phyloP scores from a whole-genome alignment of 73 alveolate species.

The Paramecium bursaria region DNA sequence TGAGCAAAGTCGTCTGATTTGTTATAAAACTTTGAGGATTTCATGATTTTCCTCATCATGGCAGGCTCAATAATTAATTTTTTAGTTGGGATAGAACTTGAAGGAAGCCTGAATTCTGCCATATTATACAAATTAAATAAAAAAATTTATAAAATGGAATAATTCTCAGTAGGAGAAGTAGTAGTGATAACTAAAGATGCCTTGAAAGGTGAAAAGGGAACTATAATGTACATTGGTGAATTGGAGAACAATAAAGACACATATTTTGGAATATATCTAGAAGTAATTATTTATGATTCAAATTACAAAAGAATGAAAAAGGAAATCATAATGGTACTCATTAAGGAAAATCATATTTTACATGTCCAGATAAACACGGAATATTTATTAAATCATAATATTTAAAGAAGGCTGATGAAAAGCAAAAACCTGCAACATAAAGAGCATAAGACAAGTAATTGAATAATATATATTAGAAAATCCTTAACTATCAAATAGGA shows the following conservation, averaged over 20 bases:
- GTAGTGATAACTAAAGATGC: slow-evolving; percentile 15
- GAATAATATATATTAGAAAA: too few species aligned
- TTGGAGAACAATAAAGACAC: slow-evolving; percentile 2
- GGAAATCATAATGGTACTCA: slow-evolving; percentile 43
- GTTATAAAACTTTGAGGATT: too few species aligned
- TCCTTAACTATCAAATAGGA: too few species aligned
- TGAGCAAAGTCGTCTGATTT: too few species aligned
- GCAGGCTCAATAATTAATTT: too few species aligned
- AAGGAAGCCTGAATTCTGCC: too few species aligned
- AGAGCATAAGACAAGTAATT: neutral
- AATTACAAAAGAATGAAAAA: slow-evolving; percentile 11
- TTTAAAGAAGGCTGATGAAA: slow-evolving; percentile 10
- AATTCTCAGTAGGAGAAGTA: slow-evolving; percentile 28
- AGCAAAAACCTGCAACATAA: neutral
- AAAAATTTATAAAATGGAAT: slow-evolving; percentile 50
- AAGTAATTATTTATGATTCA: slow-evolving; percentile 5
- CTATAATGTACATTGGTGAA: slow-evolving; percentile 14
- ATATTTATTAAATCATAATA: slow-evolving; percentile 24
- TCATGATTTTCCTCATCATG: too few species aligned
- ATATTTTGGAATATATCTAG: slow-evolving; percentile 35
- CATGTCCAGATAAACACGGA: slow-evolving; percentile 44
- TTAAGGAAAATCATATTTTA: slow-evolving; percentile 13
- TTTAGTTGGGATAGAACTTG: too few species aligned
- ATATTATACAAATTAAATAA: too few species aligned
- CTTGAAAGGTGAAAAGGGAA: slow-evolving; percentile 30